Percentiles rank a stretch among this genome's conserved stretches.
Conservation (phyloP, 2,329 filamentous ascomycete species). For the Botrytis tulipae region DNA sequence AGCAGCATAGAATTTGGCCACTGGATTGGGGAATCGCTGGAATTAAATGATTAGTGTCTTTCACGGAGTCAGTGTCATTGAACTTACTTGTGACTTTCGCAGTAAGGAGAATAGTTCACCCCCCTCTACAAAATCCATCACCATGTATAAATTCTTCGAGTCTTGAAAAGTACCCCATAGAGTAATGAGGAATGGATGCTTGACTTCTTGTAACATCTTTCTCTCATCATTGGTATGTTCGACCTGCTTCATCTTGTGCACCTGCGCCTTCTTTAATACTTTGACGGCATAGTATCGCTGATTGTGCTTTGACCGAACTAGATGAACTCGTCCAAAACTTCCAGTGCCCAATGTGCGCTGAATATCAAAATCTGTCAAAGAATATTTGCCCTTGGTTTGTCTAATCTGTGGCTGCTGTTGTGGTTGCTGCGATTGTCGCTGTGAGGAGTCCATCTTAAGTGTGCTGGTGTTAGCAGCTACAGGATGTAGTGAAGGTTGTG, state of each 20-base stretch:
- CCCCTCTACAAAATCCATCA: constrained; percentile 99
- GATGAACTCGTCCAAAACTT: constrained; percentile 92
- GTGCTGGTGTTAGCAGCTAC: constrained; percentile 10
- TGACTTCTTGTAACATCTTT: constrained; percentile 92
- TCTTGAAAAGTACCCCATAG: constrained; percentile 99
- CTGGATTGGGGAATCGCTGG: constrained; percentile 95
- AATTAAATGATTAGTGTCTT: constrained; percentile 19
- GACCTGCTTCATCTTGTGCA: constrained; percentile 99
- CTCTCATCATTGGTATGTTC: constrained; percentile 99
- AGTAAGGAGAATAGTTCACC: constrained; percentile 95
- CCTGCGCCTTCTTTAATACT: constrained; percentile 96
- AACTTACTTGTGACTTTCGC: constrained; percentile 77
- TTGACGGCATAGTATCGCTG: constrained; percentile 98
- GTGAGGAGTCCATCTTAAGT: constrained; percentile 15
- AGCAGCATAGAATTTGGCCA: constrained; percentile 98
- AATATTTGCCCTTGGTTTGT: constrained; percentile 96
- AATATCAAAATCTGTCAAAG: constrained; percentile 83
- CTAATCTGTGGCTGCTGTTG: constrained; percentile 44
- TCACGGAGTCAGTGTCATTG: not conserved
- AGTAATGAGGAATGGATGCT: constrained; percentile 96
- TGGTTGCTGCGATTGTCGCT: constrained; percentile 22
- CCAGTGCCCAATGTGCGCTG: constrained; percentile 91
- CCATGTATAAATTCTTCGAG: constrained; percentile 95
- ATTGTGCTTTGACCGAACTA: constrained; percentile 98
- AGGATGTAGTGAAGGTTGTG: constrained; percentile 16